phyloP scores from a whole-genome alignment of 2,329 filamentous ascomycete genomes.

The Claviceps sp. region DNA sequence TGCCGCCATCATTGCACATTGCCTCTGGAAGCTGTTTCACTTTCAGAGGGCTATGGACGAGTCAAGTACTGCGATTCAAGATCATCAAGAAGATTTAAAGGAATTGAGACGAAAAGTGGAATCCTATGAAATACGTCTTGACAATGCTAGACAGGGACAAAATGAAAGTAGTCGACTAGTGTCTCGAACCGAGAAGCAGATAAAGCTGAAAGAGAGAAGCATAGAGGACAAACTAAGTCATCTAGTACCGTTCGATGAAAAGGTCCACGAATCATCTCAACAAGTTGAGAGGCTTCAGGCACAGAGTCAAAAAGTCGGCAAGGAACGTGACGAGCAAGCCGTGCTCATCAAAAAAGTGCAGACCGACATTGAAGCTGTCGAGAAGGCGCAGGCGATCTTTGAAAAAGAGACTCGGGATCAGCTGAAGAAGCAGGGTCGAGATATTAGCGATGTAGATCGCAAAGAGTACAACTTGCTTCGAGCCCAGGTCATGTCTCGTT shows the following conservation, averaged over 20 bases:
- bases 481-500: slow-evolving; percentile 71
- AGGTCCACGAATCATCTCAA: slow-evolving; percentile 64
- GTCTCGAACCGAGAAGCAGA: slow-evolving; percentile 67
- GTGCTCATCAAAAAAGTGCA: slow-evolving; percentile 58
- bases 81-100: slow-evolving; percentile 88
- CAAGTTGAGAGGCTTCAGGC: slow-evolving; percentile 56
- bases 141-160: slow-evolving; percentile 75
- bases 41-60: slow-evolving; percentile 90
- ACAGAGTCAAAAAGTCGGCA: slow-evolving; percentile 56
- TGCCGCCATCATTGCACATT: slow-evolving; percentile 80
- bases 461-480: slow-evolving; percentile 80
- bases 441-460: slow-evolving; percentile 72
- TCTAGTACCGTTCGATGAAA: slow-evolving; percentile 82
- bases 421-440: slow-evolving; percentile 73
- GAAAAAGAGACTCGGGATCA: slow-evolving; percentile 77
- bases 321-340: slow-evolving; percentile 62
- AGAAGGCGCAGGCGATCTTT: slow-evolving; percentile 80
- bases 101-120: slow-evolving; percentile 82
- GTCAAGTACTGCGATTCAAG: slow-evolving; percentile 78
- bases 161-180: slow-evolving; percentile 63
- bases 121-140: slow-evolving; percentile 66
- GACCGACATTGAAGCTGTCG: slow-evolving; percentile 70
- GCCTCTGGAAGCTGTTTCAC: slow-evolving; percentile 92
- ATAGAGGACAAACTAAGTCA: slow-evolving; percentile 78
- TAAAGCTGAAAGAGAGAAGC: slow-evolving; percentile 73